Evolutionary conservation across 2,329 filamentous ascomycete species (phyloP).

Genomic region (Stachybotrys chartarum): DNA sequence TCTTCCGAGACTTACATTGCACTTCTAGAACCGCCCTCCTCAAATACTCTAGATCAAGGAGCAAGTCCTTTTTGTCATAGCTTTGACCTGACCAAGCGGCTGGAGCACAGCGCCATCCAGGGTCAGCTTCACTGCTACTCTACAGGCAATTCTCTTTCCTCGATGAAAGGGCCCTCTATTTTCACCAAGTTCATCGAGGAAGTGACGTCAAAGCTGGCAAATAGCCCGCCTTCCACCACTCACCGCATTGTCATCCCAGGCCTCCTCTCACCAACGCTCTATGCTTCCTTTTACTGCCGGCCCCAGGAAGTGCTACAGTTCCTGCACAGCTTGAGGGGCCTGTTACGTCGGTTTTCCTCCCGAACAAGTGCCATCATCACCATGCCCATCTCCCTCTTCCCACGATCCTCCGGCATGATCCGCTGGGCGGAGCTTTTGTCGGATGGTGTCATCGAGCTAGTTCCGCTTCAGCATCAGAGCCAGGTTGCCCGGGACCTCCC

Average conservation of each 20-base stretch:
- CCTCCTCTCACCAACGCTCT: slow-evolving; percentile 79
- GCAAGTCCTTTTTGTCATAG: slow-evolving; percentile 56
- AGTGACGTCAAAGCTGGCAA: slow-evolving; percentile 47
- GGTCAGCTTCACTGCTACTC: slow-evolving; percentile 46
- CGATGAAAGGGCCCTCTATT: slow-evolving; percentile 12
- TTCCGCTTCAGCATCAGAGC: slow-evolving; percentile 54
- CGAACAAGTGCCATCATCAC: slow-evolving; percentile 68
- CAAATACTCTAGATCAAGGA: slow-evolving; percentile 8
- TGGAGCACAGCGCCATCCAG: slow-evolving; percentile 41
- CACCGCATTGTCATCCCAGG: slow-evolving; percentile 83
- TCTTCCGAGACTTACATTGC: not conserved
- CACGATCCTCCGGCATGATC: slow-evolving; percentile 66
- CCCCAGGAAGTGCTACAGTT: slow-evolving; percentile 73
- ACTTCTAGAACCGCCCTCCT: not conserved
- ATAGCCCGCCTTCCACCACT: slow-evolving; percentile 51
- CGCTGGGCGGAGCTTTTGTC: slow-evolving; percentile 80
- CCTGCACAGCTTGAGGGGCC: slow-evolving; percentile 66
- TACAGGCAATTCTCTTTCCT: slow-evolving; percentile 26
- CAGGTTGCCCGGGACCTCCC: slow-evolving; percentile 42
- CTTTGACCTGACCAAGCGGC: slow-evolving; percentile 63
- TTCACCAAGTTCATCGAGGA: slow-evolving; percentile 59
- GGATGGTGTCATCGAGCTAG: slow-evolving; percentile 82
- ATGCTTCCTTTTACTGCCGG: slow-evolving; percentile 60
- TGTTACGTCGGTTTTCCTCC: slow-evolving; percentile 61
- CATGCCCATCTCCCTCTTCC: slow-evolving; percentile 72